Evolutionary conservation across 2,329 filamentous ascomycete genomes (phyloP).

Genomic region (Xylariaceae sp.): DNA sequence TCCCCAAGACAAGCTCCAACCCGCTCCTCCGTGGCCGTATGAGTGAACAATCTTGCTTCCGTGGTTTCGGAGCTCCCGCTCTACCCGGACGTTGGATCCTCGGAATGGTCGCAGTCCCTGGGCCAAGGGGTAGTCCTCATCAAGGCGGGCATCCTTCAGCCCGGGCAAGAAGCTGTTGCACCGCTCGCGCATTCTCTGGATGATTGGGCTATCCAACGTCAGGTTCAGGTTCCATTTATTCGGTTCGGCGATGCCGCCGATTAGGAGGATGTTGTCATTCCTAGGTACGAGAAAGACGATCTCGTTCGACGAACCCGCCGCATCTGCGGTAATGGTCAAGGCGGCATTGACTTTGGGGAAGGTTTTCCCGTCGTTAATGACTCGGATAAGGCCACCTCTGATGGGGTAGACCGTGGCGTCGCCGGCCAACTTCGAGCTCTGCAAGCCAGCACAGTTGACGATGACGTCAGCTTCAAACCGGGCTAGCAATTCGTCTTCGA

Average conservation of each 20-base stretch:
- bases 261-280: constrained; percentile 39
- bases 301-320: constrained; percentile 32
- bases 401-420: constrained; percentile 39
- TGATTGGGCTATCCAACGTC: constrained; percentile 35
- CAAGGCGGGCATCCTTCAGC: constrained; percentile 36
- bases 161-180: constrained; percentile 39
- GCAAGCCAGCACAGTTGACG: constrained; percentile 40
- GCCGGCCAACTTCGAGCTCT: constrained; percentile 33
- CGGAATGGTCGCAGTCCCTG: constrained; percentile 40
- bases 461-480: constrained; percentile 38
- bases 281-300: constrained; percentile 41
- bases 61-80: constrained; percentile 35
- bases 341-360: constrained; percentile 39
- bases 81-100: constrained; percentile 37
- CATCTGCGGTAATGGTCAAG: constrained; percentile 38
- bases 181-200: constrained; percentile 38
- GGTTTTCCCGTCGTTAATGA: constrained; percentile 40
- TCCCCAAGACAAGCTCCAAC: constrained; percentile 39
- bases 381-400: constrained; percentile 39
- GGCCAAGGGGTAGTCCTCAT: constrained; percentile 38
- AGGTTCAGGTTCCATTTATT: constrained; percentile 35
- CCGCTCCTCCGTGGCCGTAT: constrained; percentile 41
- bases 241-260: constrained; percentile 37
- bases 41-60: constrained; percentile 38
- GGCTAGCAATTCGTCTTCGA: constrained; percentile 32